These are phyloP conservation scores for Tillandsia leiboldiana DNA, from an alignment of 176 grass and related monocot species.

Conservation along the genomic window DNA sequence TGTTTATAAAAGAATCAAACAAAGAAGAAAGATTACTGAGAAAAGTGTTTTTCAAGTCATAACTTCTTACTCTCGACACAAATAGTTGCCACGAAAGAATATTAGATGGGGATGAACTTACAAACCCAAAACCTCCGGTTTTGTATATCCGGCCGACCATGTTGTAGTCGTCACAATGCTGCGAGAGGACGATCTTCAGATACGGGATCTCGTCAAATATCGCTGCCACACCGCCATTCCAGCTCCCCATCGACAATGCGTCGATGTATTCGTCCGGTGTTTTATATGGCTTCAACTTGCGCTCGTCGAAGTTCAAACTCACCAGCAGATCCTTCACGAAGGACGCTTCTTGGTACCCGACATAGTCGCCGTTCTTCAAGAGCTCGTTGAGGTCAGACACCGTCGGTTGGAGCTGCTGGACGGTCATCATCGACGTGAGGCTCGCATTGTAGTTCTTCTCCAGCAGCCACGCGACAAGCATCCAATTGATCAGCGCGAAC, in stretches of 20 bases:
- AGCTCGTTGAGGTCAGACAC: slow-evolving; percentile 31
- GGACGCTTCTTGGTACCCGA: slow-evolving; percentile 45
- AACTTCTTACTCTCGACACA: too few relatives aligned
- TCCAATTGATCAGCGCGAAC: slow-evolving; percentile 46
- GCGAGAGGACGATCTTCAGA: slow-evolving; percentile 35
- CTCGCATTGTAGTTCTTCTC: slow-evolving; percentile 62
- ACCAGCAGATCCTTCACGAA: slow-evolving; percentile 25
- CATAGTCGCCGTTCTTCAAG: not conserved
- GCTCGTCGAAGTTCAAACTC: slow-evolving; percentile 5
- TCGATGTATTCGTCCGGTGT: slow-evolving; percentile 34
- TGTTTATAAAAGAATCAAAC: not conserved
- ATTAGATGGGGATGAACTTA: slow-evolving; percentile 20
- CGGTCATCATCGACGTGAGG: slow-evolving; percentile 54
- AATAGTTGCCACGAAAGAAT: not conserved
- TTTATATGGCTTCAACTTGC: slow-evolving; percentile 30
- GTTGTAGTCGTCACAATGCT: slow-evolving; percentile 20
- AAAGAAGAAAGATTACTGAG: not conserved
- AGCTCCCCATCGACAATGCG: slow-evolving; percentile 33
- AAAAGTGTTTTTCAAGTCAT: too few relatives aligned
- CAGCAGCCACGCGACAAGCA: slow-evolving; percentile 49
- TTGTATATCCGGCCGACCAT: slow-evolving; percentile 42
- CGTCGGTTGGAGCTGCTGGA: slow-evolving; percentile 27
- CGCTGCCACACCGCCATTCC: slow-evolving; percentile 41
- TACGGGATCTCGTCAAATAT: slow-evolving; percentile 60
- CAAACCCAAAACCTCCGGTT: slow-evolving; percentile 60